These are phyloP conservation scores for Linum trigynum DNA, from an alignment of 345 rosid genomes.

Conservation along the genomic window DNA sequence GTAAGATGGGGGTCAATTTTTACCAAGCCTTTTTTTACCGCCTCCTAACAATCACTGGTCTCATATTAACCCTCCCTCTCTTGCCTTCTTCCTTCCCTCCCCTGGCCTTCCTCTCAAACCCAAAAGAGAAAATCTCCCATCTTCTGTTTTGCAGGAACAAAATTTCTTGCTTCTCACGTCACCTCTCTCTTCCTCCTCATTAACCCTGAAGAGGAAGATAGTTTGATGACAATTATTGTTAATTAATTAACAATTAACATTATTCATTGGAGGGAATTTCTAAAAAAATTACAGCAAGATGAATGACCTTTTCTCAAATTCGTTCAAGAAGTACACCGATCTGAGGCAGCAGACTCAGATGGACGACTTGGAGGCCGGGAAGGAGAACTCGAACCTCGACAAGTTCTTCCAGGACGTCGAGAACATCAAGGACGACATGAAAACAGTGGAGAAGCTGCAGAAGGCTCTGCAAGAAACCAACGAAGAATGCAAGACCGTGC, in stretches of 20 bases:
- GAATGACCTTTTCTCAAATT: constrained; percentile 77
- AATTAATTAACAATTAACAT: no score
- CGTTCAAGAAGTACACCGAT: constrained; percentile 71
- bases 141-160: background rate
- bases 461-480: constrained; percentile 59
- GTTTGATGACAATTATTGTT: background rate
- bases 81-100: background rate
- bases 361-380: constrained; percentile 62
- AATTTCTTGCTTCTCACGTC: background rate
- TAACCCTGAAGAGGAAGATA: background rate
- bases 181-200: background rate
- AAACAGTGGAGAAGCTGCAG: constrained; percentile 40
- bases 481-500: constrained; percentile 57
- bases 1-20: no score
- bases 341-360: constrained; percentile 41
- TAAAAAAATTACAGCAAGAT: constrained; percentile 23
- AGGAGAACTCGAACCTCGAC: constrained; percentile 54
- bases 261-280: background rate
- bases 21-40: background rate
- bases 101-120: background rate
- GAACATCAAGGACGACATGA: constrained; percentile 61
- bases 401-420: constrained; percentile 74
- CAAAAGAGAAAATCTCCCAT: background rate
- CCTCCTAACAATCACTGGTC: background rate
- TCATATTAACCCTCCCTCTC: background rate